Base-by-base conservation (phyloP, 2,329 filamentous ascomycete species). In the Colletotrichum falcatum region DNA sequence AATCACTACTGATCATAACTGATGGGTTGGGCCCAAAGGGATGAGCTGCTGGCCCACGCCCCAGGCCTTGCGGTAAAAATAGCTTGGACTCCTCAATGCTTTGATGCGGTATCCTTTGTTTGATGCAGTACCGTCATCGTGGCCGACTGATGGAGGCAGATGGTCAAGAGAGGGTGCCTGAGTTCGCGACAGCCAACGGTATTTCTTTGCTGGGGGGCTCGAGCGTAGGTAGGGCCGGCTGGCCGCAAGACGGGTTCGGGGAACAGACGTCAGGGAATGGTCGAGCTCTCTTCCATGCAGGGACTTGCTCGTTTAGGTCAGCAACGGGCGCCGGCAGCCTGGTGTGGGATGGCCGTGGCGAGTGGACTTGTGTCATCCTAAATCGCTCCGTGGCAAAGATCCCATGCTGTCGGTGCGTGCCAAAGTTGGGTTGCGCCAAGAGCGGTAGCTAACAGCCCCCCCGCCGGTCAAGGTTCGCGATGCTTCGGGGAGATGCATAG, bases 281-380 rank as follows among this genome's bases (percentile, higher is more conserved):
- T 53, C 67, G 64, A 67, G 68, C 68, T 61, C 30, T 20, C 30
- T 28, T 51, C 18, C 58, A 70, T 70, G 68, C 68, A 70, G 68
- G 68, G 68, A 70, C 68, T 70, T 68, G 58, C 64, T 67, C 64
- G 53, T 54, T 49, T 18, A 39, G 42, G 51, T 39, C 44, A 54
- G 49, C 58, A 59, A 54, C 58, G 65, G 33, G 46, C 33, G 55
- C 56, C 56, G 44, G 44, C 39, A 56, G 51, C 55, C 56, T 67
- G 42, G 55, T 46, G 42, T 49, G 55, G 55, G 48, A 53, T 54
- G 44, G 62, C 56, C 53, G 37, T 37, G 30, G 59, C 67, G 67
- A 58, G 48, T 65, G 67, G 67, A 62, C 68, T 63, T 58, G 59
- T 70, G 58, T 70, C 68, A 54, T 70, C 68, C 53, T 60, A 67